Evolutionary conservation across 2,329 filamentous ascomycete species (phyloP).

Genomic region (Fusarium pseudocircinatum): DNA sequence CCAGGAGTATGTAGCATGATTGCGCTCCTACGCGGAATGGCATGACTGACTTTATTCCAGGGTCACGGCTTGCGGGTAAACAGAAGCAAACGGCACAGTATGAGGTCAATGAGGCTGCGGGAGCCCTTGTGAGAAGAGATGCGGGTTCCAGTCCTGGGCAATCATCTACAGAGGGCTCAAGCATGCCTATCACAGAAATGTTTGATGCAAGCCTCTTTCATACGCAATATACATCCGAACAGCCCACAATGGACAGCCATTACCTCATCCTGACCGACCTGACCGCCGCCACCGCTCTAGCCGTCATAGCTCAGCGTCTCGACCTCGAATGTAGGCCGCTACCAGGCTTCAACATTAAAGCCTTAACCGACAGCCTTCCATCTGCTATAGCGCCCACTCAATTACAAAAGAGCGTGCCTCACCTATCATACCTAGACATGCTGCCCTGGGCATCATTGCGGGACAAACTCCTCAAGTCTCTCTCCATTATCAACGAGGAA

Average conservation of each 20-base stretch:
- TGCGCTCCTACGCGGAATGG: rapidly evolving
- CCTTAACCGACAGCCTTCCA: not conserved
- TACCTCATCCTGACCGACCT: constrained; percentile 7
- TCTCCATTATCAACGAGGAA: constrained; percentile 4
- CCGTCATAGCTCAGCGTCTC: not conserved
- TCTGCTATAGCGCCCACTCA: not conserved
- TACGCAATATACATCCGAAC: not conserved
- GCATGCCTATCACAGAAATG: not conserved
- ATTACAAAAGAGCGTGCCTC: constrained; percentile 11
- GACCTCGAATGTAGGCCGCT: not conserved
- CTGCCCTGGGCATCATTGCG: constrained; percentile 18
- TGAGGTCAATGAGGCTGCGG: rapidly evolving
- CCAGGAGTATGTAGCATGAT: constrained; percentile 4
- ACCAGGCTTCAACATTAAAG: not conserved
- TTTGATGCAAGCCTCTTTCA: not conserved
- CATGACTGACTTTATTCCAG: rapidly evolving
- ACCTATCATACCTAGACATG: constrained; percentile 20
- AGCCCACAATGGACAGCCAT: not conserved
- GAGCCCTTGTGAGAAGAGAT: not conserved
- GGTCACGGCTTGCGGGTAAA: not conserved
- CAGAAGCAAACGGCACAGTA: not conserved
- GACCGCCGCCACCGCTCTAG: constrained; percentile 2
- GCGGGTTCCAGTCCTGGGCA: not conserved
- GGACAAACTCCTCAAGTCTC: constrained; percentile 15
- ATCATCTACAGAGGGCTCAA: not conserved